phyloP scores from a whole-genome alignment of 2,329 filamentous ascomycete species.

The Dactylonectria macrodidyma region DNA sequence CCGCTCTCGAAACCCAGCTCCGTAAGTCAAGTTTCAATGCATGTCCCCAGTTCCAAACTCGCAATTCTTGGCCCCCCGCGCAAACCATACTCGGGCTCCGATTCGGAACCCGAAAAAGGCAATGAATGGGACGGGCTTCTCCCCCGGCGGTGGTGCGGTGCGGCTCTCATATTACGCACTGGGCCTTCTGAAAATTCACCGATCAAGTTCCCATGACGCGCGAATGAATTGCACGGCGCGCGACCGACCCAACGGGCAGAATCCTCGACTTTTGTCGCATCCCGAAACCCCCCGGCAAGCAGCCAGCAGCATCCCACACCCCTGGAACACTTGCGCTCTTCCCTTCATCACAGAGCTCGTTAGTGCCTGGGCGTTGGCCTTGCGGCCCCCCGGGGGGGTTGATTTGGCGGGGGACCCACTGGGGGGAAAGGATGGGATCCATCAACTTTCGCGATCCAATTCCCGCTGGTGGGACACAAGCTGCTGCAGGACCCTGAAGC shows the following conservation, averaged over 20 bases:
- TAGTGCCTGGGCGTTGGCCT: not conserved
- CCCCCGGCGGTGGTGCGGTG: not conserved
- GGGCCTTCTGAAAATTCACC: not conserved
- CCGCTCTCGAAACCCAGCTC: not conserved
- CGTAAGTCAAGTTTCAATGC: not conserved
- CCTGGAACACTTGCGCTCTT: not conserved
- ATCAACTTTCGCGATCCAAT: constrained; percentile 11
- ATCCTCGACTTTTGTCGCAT: not conserved
- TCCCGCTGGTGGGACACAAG: constrained; percentile 4
- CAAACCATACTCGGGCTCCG: not conserved
- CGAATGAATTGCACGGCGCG: too few species aligned
- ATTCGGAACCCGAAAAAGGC: not conserved
- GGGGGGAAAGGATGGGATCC: not conserved
- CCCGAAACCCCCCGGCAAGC: constrained; percentile 6
- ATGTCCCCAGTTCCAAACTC: not conserved
- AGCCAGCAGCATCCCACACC: not conserved
- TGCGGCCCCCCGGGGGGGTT: constrained; percentile 8
- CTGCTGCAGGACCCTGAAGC: constrained; percentile 10
- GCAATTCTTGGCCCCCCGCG: not conserved
- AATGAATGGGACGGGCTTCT: not conserved
- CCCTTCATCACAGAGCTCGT: not conserved
- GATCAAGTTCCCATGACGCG: too few species aligned
- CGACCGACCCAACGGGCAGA: not conserved
- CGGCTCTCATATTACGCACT: not conserved
- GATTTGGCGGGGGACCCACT: constrained; percentile 33